phyloP scores from a whole-genome alignment of 345 rosid genomes.

The Rhizophora apiculata region DNA sequence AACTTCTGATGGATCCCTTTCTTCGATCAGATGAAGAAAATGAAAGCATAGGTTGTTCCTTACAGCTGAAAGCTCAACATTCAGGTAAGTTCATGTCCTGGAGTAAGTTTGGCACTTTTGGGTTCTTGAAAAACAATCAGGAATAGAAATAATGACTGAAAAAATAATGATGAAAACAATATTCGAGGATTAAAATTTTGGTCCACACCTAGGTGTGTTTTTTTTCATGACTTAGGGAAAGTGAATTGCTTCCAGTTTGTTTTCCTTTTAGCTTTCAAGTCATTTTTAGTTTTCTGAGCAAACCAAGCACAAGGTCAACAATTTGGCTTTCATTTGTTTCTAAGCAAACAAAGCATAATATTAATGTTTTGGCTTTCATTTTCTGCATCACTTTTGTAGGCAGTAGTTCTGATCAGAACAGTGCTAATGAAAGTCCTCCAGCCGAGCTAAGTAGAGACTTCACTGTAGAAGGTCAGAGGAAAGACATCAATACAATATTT shows the following conservation, averaged over 20 bases:
- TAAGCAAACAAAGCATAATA: neutral
- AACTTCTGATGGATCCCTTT: constrained; percentile 87
- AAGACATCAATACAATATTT: constrained; percentile 69
- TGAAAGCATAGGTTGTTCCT: constrained; percentile 34
- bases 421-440: constrained; percentile 21
- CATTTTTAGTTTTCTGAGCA: no score
- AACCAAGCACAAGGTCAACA: no score
- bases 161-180: neutral
- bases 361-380: constrained; percentile 5
- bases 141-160: neutral
- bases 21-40: constrained; percentile 56
- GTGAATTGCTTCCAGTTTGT: neutral
- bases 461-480: constrained; percentile 79
- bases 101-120: neutral
- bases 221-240: neutral
- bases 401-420: constrained; percentile 29
- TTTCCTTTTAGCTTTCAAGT: neutral
- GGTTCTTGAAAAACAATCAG: neutral
- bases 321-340: neutral
- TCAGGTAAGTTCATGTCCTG: constrained; percentile 33
- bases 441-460: constrained; percentile 50
- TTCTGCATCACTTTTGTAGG: constrained; percentile 30
- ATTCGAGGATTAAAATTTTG: neutral
- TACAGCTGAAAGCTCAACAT: constrained; percentile 24
- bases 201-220: neutral